These are phyloP conservation scores for Lizonia empirigonia DNA, from an alignment of 2,329 filamentous ascomycete genomes.

Conservation along the genomic window DNA sequence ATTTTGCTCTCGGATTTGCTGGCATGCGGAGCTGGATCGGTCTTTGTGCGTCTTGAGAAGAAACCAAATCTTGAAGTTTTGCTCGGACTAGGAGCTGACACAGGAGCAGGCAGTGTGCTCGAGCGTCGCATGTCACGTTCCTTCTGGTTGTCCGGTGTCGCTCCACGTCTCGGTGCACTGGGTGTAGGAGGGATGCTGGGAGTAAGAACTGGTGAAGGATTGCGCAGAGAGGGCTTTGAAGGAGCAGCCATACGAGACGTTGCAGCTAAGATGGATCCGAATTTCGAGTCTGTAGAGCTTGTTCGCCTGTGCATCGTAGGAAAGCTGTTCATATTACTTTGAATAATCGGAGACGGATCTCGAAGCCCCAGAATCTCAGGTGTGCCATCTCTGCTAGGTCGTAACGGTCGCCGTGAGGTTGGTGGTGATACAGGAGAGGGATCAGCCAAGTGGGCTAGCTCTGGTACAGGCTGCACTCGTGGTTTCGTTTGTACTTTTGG, in stretches of 20 bases:
- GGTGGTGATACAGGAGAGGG: conserved; percentile 55
- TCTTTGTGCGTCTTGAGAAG: conserved; percentile 75
- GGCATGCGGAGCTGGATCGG: conserved; percentile 56
- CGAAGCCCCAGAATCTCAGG: conserved; percentile 51
- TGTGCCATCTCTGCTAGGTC: conserved; percentile 55
- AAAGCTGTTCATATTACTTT: conserved; percentile 60
- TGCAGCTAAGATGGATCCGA: conserved; percentile 19
- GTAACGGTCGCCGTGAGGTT: conserved; percentile 53
- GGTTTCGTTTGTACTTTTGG: conserved; percentile 15
- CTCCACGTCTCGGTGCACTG: conserved; percentile 38
- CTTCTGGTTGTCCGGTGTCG: conserved; percentile 49
- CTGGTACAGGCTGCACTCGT: conserved; percentile 42
- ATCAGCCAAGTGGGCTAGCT: conserved; percentile 65
- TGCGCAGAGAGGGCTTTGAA: conserved; percentile 43
- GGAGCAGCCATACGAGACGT: conserved; percentile 35
- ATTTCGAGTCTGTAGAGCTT: conserved; percentile 54
- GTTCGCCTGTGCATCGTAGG: conserved; percentile 58
- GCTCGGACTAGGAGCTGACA: conserved; percentile 56
- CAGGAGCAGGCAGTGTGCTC: conserved; percentile 52
- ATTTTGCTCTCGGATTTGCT: conserved; percentile 64
- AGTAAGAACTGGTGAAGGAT: conserved; percentile 48
- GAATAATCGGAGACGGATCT: conserved; percentile 59
- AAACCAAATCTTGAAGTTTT: conserved; percentile 74
- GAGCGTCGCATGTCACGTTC: conserved; percentile 40
- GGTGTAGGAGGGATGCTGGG: conserved; percentile 33